Conservation (phyloP, 1,284 basidiomycete genomes). For the Pisolithus thermaeus region DNA sequence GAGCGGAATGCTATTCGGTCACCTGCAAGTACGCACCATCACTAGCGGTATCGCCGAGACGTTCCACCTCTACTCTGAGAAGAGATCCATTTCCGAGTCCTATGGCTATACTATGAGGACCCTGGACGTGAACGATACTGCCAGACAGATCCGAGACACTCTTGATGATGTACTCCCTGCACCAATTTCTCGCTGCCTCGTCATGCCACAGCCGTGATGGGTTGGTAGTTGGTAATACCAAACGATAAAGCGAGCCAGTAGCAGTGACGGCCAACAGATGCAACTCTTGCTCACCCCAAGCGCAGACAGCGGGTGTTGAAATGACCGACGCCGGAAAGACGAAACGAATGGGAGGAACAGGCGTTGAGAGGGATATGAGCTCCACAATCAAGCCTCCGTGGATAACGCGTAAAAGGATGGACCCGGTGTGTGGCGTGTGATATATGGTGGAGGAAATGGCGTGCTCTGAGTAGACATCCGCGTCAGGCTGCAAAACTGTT, state of each 20-base stretch:
- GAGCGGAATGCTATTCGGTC: conserved; percentile 2
- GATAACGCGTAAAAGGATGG: conserved; percentile 69
- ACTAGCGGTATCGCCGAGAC: conserved; percentile 42
- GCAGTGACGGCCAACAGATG: conserved; percentile 69
- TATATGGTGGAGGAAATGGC: conserved; percentile 60
- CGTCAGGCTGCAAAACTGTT: conserved; percentile 37
- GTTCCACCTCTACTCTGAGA: conserved; percentile 63
- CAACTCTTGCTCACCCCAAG: conserved; percentile 55
- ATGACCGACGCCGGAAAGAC: conserved; percentile 72
- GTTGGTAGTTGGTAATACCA: conserved; percentile 60
- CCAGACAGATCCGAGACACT: conserved; percentile 40
- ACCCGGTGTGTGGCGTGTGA: conserved; percentile 55
- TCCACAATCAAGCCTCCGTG: conserved; percentile 74
- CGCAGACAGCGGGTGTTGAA: conserved; percentile 58
- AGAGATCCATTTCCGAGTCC: conserved; percentile 66
- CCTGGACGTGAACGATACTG: conserved; percentile 64
- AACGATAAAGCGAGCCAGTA: conserved; percentile 69
- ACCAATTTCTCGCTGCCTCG: conserved; percentile 50
- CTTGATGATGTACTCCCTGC: conserved; percentile 63
- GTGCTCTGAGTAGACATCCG: conserved; percentile 66
- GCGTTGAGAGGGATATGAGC: conserved; percentile 63
- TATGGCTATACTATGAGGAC: conserved; percentile 63
- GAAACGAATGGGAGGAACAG: conserved; percentile 64
- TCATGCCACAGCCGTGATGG: conserved; percentile 54
- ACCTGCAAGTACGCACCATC: conserved; percentile 42